Conservation (phyloP, 148 eudicot species). For the Bassia scoparia region DNA sequence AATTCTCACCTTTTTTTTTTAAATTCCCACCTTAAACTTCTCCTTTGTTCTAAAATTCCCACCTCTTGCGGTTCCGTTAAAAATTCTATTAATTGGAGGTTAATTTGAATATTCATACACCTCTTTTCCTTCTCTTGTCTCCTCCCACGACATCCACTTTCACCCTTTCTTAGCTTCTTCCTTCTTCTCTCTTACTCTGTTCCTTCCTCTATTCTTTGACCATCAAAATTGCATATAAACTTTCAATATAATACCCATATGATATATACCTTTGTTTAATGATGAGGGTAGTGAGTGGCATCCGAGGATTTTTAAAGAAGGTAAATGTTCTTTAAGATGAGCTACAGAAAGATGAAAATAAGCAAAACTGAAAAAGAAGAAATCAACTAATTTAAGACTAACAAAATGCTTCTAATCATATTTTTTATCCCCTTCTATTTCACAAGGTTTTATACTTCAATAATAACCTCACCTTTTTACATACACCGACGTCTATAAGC, state of each 20-base stretch:
- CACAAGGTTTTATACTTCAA: slow-evolving; percentile 36
- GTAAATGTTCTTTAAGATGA: neutral
- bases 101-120: too few relatives aligned
- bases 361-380: neutral
- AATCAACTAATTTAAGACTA: slow-evolving; percentile 6
- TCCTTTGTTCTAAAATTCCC: too few relatives aligned
- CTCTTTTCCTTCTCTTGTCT: too few relatives aligned
- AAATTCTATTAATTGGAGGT: too few relatives aligned
- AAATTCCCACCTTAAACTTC: too few relatives aligned
- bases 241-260: slow-evolving; percentile 14
- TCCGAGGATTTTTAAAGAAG: slow-evolving; percentile 11
- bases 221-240: too few relatives aligned
- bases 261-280: slow-evolving; percentile 7
- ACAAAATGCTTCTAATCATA: slow-evolving; percentile 5
- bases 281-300: slow-evolving; percentile 18
- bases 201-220: too few relatives aligned
- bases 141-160: too few relatives aligned
- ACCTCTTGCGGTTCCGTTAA: too few relatives aligned
- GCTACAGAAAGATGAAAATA: slow-evolving; percentile 17
- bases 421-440: neutral
- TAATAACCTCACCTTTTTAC: slow-evolving; percentile 56
- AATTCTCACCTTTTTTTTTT: too few relatives aligned
- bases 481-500: slow-evolving; percentile 65
- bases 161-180: too few relatives aligned
- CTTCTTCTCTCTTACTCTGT: too few relatives aligned